phyloP scores from a whole-genome alignment of 129 eudicot genomes.

The Flaveria trinervia region DNA sequence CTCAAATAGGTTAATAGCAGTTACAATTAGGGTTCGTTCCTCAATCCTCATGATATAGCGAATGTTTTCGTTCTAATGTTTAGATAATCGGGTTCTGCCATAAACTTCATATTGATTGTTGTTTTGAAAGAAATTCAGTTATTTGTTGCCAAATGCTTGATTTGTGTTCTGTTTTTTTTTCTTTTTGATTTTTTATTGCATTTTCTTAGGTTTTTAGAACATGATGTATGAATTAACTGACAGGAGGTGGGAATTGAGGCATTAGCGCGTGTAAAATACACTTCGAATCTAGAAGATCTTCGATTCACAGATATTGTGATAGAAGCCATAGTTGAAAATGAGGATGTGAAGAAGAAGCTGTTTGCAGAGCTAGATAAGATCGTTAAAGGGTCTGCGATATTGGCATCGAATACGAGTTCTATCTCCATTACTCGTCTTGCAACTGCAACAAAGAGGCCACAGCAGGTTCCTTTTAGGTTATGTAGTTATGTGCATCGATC shows the following conservation, averaged over 20 bases:
- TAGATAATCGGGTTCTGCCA: too few relatives aligned
- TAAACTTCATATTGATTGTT: too few relatives aligned
- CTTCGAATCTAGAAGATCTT: conserved; percentile 74
- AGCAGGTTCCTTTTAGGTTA: conserved; percentile 44
- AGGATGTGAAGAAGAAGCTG: conserved; percentile 78
- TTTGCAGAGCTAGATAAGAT: conserved; percentile 60
- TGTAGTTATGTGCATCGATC: background rate
- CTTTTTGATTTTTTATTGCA: too few relatives aligned
- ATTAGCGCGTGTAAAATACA: conserved; percentile 47
- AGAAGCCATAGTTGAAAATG: conserved; percentile 93
- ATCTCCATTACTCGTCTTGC: conserved; percentile 87
- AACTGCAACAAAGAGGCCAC: conserved; percentile 71
- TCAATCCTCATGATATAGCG: too few relatives aligned
- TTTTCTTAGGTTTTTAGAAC: too few relatives aligned
- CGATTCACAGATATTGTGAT: conserved; percentile 69
- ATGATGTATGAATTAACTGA: background rate
- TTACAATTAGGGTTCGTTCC: conserved; percentile 12
- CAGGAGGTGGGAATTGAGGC: conserved; percentile 62
- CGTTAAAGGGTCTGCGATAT: conserved; percentile 65
- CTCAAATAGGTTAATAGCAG: background rate
- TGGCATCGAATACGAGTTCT: conserved; percentile 95
- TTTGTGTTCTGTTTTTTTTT: background rate
- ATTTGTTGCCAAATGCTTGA: too few relatives aligned
- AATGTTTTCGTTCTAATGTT: too few relatives aligned
- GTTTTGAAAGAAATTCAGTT: too few relatives aligned